Base-by-base conservation (phyloP, 768 basidiomycete species). In the Lepiota venenata region DNA sequence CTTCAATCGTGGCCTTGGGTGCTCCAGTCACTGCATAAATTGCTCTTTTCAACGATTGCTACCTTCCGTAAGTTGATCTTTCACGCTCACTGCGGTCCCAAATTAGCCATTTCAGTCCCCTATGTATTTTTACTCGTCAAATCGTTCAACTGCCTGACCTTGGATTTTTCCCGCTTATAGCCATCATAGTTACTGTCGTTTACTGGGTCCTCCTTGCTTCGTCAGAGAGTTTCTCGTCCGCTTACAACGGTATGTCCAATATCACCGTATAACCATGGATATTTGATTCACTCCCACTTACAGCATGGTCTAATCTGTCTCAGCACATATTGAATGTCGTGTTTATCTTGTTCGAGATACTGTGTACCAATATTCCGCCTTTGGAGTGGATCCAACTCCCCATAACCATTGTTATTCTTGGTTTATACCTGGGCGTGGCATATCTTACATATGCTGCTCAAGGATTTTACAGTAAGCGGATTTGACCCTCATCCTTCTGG, bases 401-500 rank as follows among this genome's bases (percentile, higher is more conserved):
- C 2, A 60, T 75, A 35, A 68, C 76, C 21, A 43, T 87, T 14
- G 14, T 85, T 10, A 57, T 83, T 16, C 77, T 88, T 9, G 80
- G 58, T 0, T 61, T 67, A 2, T 91, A 90, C 60, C 67, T 89
- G 15, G 85, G 77, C 20, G 68, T 90, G 0, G 87, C 87, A 10
- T 91, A 89, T 59, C 76, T 91, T 50, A 87, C 85, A 0, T 59
- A 76, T 45, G 79, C 69, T 0, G 77, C 79, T 0, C 84, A 86
- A 61, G 79, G 80, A 0, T 78, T 85, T 61, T 90, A 89, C 63
- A 65, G 87, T 89, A 57, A 50, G 83, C 74, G 37, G 16, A 8
- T 21, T 21, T 15, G 25, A 32, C 20, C 35, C 47, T 35, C 32
- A 15, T 25, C 16, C 18, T 20, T n/a, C 25, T n/a, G 5, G 25